Conservation (phyloP, 192 early-diverging fungal species). For the Backusella tarrabulga region DNA sequence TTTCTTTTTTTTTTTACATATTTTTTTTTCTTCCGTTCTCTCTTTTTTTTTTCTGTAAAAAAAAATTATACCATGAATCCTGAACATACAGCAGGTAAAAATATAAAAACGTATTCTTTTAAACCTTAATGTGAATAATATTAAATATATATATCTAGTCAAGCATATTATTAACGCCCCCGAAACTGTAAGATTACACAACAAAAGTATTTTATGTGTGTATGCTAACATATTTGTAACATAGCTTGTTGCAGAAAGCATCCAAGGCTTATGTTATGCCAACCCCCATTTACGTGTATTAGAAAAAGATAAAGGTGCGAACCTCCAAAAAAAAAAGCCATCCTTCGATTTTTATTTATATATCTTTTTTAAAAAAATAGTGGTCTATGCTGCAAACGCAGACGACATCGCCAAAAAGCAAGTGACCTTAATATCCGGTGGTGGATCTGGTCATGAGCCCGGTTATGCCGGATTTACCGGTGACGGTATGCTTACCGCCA, state of each 20-base stretch:
- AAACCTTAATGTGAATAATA: not conserved
- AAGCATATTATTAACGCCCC: constrained; percentile 12
- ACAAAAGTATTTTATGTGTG: not conserved
- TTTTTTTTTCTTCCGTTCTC: not conserved
- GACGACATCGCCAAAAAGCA: constrained; percentile 50
- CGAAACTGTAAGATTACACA: not conserved
- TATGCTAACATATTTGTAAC: not conserved
- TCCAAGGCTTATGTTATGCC: constrained; percentile 54
- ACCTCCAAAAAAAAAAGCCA: not conserved
- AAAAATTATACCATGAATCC: not conserved
- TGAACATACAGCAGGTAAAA: not conserved
- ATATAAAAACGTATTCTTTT: not conserved
- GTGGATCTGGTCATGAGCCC: constrained; percentile 86
- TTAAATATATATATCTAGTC: not conserved
- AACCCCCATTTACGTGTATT: constrained; percentile 60
- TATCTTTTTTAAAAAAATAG: constrained; percentile 21
- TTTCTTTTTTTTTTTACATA: not conserved
- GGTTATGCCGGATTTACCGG: constrained; percentile 80
- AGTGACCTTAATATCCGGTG: constrained; percentile 80
- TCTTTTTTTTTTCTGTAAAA: not conserved
- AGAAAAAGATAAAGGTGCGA: constrained; percentile 51
- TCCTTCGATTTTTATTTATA: not conserved
- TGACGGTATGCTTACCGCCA: constrained; percentile 63
- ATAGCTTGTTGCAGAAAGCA: constrained; percentile 59
- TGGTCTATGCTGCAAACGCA: constrained; percentile 59